Conservation (phyloP, 306 rosid genomes). For the Rubus parviflorus region DNA sequence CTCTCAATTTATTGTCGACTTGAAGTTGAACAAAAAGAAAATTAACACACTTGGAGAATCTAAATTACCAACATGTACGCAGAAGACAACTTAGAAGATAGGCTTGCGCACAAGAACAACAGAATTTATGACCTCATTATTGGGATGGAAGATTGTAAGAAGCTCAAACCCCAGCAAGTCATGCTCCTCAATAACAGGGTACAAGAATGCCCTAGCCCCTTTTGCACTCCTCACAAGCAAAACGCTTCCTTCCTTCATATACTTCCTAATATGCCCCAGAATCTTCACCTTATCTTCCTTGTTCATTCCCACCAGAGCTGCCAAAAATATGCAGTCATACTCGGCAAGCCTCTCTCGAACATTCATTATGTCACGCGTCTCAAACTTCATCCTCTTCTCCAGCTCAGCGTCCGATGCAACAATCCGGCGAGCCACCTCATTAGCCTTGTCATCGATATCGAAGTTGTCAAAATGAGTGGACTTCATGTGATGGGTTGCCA, state of each 20-base stretch:
- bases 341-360: constrained; percentile 47
- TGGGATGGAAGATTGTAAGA: constrained; percentile 63
- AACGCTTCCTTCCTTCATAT: constrained; percentile 63
- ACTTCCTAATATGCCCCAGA: constrained; percentile 46
- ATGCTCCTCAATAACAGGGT: constrained; percentile 57
- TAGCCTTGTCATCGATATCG: constrained; percentile 61
- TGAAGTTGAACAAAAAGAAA: background rate
- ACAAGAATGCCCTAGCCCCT: constrained; percentile 73
- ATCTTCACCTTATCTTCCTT: constrained; percentile 56
- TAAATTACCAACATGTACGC: background rate
- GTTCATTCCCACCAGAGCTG: constrained; percentile 70
- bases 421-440: constrained; percentile 48
- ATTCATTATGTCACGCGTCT: constrained; percentile 52
- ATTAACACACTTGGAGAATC: background rate
- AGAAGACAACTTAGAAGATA: background rate
- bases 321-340: constrained; percentile 74
- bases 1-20: constrained; percentile 2
- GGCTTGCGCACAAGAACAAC: constrained; percentile 62
- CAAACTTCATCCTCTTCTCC: constrained; percentile 73
- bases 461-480: constrained; percentile 61
- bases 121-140: constrained; percentile 66
- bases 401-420: constrained; percentile 50
- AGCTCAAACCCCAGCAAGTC: constrained; percentile 55
- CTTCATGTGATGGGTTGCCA: constrained; percentile 66
- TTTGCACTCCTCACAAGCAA: constrained; percentile 73